phyloP scores from a whole-genome alignment of 179 eudicot genomes.

The Amaranthus tricolor region DNA sequence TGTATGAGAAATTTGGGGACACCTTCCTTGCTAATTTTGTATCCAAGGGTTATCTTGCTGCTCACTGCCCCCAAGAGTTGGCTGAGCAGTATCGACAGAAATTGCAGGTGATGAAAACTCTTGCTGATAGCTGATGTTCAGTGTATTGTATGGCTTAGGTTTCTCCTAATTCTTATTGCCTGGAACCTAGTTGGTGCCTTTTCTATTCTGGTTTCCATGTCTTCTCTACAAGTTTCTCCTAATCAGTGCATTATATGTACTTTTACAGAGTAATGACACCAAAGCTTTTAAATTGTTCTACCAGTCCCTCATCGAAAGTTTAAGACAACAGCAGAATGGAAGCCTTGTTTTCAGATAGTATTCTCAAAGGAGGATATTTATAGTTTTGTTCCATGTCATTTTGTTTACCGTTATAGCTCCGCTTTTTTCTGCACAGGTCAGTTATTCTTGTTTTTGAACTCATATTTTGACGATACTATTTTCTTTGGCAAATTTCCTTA shows the following conservation, averaged over 20 bases:
- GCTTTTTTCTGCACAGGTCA: constrained; percentile 44
- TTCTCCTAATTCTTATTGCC: background rate
- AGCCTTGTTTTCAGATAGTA: constrained; percentile 95
- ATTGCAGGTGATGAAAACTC: constrained; percentile 55
- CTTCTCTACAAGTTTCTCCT: background rate
- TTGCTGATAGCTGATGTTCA: background rate
- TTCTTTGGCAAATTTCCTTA: background rate
- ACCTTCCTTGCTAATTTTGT: constrained; percentile 66
- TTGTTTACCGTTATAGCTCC: constrained; percentile 25
- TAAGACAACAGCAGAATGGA: constrained; percentile 86
- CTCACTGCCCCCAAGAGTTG: constrained; percentile 82
- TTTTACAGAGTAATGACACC: constrained; percentile 68
- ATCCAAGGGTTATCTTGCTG: constrained; percentile 61
- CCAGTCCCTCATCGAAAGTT: constrained; percentile 63
- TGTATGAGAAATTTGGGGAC: constrained; percentile 92
- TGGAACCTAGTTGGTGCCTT: background rate
- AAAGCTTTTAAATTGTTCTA: constrained; percentile 79
- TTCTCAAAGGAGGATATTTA: constrained; percentile 11
- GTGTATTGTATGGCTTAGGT: background rate
- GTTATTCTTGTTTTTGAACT: background rate
- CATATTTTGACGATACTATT: background rate
- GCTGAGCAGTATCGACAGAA: constrained; percentile 85
- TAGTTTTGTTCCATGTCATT: constrained; percentile 21
- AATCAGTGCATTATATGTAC: background rate
- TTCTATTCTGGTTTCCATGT: background rate